These are phyloP conservation scores for Cerrena zonata DNA, from an alignment of 1,284 basidiomycete genomes.

Conservation along the genomic window DNA sequence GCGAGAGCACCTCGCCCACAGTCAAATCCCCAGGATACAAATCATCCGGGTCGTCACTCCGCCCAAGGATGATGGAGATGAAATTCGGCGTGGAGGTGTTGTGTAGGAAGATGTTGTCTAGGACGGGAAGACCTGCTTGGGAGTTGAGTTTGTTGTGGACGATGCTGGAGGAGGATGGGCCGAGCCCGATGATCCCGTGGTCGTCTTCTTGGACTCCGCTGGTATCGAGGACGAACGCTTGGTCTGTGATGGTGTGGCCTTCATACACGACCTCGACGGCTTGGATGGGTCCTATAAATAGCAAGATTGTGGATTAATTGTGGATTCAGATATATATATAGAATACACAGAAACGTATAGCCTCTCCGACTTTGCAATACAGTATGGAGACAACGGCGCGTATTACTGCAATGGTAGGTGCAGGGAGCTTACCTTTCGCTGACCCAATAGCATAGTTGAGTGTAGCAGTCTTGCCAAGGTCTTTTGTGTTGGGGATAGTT, in stretches of 20 bases:
- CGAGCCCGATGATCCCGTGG: constrained; percentile 35
- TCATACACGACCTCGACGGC: constrained; percentile 48
- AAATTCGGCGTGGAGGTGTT: constrained; percentile 51
- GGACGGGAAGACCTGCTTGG: constrained; percentile 40
- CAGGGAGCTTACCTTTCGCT: constrained; percentile 36
- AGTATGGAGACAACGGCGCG: too few species aligned
- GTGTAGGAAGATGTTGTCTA: constrained; percentile 60
- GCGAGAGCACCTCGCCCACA: constrained; percentile 28
- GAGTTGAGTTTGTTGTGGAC: constrained; percentile 22
- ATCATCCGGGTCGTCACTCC: constrained; percentile 27
- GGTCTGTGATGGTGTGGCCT: constrained; percentile 46
- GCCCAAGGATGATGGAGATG: constrained; percentile 43
- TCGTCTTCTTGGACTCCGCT: constrained; percentile 18
- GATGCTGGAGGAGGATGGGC: constrained; percentile 31
- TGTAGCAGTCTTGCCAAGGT: constrained; percentile 36
- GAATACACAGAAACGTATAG: too few species aligned
- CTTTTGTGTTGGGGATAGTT: constrained; percentile 35
- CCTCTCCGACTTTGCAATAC: too few species aligned
- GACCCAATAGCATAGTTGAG: constrained; percentile 49
- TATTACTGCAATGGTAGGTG: too few species aligned
- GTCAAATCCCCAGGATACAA: constrained; percentile 35
- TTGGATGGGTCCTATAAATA: constrained; percentile 41
- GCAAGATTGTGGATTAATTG: not conserved
- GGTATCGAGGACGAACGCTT: constrained; percentile 46
- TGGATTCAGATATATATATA: constrained; percentile 5